A percentile compares a stretch with the other conserved stretches of the same genome.
phyloP scores from a whole-genome alignment of 2,329 filamentous ascomycete species.

The Cordyceps fumosorosea region DNA sequence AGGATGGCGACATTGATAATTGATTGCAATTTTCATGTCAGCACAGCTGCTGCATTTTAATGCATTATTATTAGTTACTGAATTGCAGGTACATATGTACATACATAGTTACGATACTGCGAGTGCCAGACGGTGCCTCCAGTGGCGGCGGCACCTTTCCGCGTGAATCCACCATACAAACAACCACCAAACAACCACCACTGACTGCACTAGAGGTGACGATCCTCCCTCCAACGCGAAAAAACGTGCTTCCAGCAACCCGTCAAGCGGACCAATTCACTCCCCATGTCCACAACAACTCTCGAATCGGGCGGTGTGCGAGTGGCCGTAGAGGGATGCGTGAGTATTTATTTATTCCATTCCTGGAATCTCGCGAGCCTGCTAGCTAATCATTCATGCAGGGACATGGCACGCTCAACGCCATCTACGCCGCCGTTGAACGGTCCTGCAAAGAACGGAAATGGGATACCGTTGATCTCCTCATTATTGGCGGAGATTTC shows the following conservation, averaged over 20 bases:
- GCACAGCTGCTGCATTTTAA: neutral
- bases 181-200: neutral
- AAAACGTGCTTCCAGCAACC: constrained; percentile 2
- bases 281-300: constrained; percentile 25
- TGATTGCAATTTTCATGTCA: neutral
- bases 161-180: neutral
- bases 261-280: neutral
- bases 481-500: constrained; percentile 96
- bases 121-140: neutral
- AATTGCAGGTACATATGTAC: no score
- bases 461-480: constrained; percentile 77
- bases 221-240: neutral
- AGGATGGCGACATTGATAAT: neutral
- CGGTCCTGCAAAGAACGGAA: constrained; percentile 61
- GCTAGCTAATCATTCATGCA: constrained; percentile 27
- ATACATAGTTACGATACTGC: neutral
- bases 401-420: constrained; percentile 88
- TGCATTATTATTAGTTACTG: neutral
- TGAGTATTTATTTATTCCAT: constrained; percentile 36
- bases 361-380: neutral
- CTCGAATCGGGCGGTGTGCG: constrained; percentile 50
- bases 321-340: constrained; percentile 81
- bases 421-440: constrained; percentile 77
- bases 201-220: no score
- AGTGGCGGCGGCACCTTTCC: neutral